Percentiles rank a stretch among this genome's conserved stretches.
Conservation (phyloP, 2,329 filamentous ascomycete species). For the Colletotrichum neosansevieriae region DNA sequence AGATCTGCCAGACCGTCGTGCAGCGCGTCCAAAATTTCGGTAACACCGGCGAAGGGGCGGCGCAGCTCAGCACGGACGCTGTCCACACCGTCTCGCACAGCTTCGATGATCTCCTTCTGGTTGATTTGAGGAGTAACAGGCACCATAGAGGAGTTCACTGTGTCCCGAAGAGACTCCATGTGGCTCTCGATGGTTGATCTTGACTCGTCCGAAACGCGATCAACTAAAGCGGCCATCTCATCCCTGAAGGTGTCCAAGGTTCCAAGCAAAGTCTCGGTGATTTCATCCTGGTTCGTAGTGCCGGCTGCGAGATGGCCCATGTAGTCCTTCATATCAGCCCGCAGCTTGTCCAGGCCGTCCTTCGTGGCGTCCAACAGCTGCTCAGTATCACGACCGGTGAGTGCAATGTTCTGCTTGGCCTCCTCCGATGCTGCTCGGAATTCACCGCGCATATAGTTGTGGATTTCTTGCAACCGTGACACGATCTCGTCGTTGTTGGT, state of each 20-base stretch:
- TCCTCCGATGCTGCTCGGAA: constrained; percentile 72
- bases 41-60: constrained; percentile 75
- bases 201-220: constrained; percentile 60
- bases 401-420: constrained; percentile 82
- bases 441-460: constrained; percentile 69
- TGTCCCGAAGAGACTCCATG: constrained; percentile 83
- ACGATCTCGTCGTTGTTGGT: constrained; percentile 63
- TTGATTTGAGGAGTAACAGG: constrained; percentile 66
- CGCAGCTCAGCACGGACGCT: constrained; percentile 81
- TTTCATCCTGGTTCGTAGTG: constrained; percentile 79
- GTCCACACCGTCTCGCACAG: constrained; percentile 78
- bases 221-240: constrained; percentile 74
- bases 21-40: constrained; percentile 89
- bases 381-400: constrained; percentile 85
- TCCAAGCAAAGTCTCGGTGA: constrained; percentile 75
- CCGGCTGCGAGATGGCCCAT: constrained; percentile 76
- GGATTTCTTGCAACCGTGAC: constrained; percentile 73
- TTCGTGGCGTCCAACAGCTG: constrained; percentile 90
- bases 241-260: constrained; percentile 76
- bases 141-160: constrained; percentile 77
- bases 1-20: constrained; percentile 88
- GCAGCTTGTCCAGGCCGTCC: constrained; percentile 85
- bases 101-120: constrained; percentile 77
- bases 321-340: constrained; percentile 83
- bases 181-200: constrained; percentile 83